phyloP scores from a whole-genome alignment of 2,329 filamentous ascomycete genomes.

The Trichoderma koningii region DNA sequence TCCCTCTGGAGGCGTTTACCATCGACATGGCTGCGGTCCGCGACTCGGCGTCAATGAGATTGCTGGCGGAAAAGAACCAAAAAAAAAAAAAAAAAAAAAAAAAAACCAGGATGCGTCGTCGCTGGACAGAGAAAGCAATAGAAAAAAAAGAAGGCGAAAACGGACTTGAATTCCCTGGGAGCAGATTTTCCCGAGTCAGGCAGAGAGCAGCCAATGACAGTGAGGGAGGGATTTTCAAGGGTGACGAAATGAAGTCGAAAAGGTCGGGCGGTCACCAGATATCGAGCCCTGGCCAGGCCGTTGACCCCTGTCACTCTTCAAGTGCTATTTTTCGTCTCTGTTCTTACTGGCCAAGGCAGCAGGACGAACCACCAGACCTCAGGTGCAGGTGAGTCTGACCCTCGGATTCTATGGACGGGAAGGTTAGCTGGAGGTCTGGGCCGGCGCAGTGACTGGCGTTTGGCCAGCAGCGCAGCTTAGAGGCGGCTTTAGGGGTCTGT shows the following conservation, averaged over 20 bases:
- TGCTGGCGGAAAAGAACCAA: background rate
- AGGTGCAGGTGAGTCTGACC: no score
- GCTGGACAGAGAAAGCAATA: background rate
- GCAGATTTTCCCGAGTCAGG: conserved; percentile 22
- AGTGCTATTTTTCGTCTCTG: no score
- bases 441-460: conserved; percentile 22
- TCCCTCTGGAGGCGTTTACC: conserved; percentile 64
- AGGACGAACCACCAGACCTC: conserved; percentile 1
- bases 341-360: background rate
- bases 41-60: conserved; percentile 16
- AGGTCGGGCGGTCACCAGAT: conserved; percentile 26
- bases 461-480: conserved; percentile 24
- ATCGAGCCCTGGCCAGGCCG: conserved; percentile 21
- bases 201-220: conserved; percentile 28
- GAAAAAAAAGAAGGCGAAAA: background rate
- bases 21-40: conserved; percentile 41
- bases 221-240: conserved; percentile 28
- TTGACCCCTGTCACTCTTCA: conserved; percentile 21
- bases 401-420: no score
- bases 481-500: conserved; percentile 11
- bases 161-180: conserved; percentile 23
- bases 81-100: background rate
- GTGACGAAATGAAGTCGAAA: conserved; percentile 27
- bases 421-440: background rate
- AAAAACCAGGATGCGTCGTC: background rate